A percentile compares a stretch with the other conserved stretches of the same genome.
phyloP scores from a whole-genome alignment of 768 basidiomycete genomes.

The Tremella mesenterica region DNA sequence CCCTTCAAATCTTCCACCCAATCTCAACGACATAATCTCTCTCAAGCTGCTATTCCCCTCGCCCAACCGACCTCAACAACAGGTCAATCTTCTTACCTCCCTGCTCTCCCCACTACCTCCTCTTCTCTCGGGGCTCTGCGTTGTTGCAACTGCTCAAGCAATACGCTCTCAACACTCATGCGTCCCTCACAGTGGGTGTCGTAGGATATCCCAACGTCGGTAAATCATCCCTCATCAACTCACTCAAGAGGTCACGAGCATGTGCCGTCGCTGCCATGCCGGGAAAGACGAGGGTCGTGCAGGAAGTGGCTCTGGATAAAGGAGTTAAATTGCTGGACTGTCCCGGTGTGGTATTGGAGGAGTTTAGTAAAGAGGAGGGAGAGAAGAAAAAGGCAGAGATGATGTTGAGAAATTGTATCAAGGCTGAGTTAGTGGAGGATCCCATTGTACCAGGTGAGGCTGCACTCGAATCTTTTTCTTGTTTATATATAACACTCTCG shows the following conservation, averaged over 20 bases:
- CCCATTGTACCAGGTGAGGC: conserved; percentile 78
- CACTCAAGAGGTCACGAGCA: conserved; percentile 43
- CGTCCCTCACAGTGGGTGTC: conserved; percentile 44
- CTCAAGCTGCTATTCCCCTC: conserved; percentile 45
- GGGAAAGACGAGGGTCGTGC: conserved; percentile 84
- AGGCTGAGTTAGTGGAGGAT: conserved; percentile 83
- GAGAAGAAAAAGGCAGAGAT: conserved; percentile 53
- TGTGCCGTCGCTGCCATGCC: conserved; percentile 91
- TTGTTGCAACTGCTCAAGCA: conserved; percentile 69
- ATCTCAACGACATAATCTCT: conserved; percentile 69
- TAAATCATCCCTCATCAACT: conserved; percentile 46
- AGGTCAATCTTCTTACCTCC: conserved; percentile 26
- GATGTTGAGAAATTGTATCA: conserved; percentile 77
- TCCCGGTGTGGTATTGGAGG: conserved; percentile 94
- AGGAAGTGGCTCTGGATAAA: conserved; percentile 84
- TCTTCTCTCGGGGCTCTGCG: conserved; percentile 46
- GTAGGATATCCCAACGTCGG: conserved; percentile 47
- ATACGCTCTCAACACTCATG: conserved; percentile 43
- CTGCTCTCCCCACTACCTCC: conserved; percentile 35
- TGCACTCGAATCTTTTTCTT: no score
- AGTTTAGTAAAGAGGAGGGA: conserved; percentile 51
- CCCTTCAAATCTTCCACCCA: conserved; percentile 80
- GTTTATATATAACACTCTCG: no score
- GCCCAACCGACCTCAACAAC: conserved; percentile 21
- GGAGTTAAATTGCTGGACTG: conserved; percentile 89